Conservation (phyloP, 306 rosid species). For the Dryas drummondii region DNA sequence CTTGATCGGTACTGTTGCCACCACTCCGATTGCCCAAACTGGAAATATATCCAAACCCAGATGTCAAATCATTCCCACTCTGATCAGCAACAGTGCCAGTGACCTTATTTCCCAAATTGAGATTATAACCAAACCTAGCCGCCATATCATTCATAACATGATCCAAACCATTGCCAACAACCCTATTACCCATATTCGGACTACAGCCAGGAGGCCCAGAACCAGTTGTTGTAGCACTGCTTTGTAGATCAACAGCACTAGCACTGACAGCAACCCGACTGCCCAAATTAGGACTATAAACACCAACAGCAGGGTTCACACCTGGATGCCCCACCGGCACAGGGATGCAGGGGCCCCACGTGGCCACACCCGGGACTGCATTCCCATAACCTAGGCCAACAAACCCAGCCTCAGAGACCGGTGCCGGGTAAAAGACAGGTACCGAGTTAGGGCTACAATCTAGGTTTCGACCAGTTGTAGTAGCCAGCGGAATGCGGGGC, state of each 20-base stretch:
- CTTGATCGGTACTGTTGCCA: slow-evolving; percentile 43
- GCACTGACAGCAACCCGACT: slow-evolving; percentile 31
- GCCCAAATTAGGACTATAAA: slow-evolving; percentile 39
- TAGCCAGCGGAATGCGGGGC: slow-evolving; percentile 46
- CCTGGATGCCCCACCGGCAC: slow-evolving; percentile 39
- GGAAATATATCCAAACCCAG: slow-evolving; percentile 33
- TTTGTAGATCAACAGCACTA: slow-evolving; percentile 49
- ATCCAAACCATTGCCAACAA: slow-evolving; percentile 37
- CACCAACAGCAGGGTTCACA: slow-evolving; percentile 42
- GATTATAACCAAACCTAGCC: slow-evolving; percentile 29
- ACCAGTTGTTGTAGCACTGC: slow-evolving; percentile 23
- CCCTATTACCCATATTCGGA: slow-evolving; percentile 43
- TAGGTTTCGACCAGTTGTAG: slow-evolving; percentile 28
- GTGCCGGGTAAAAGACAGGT: slow-evolving; percentile 40
- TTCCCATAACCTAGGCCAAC: slow-evolving; percentile 64
- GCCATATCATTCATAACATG: slow-evolving; percentile 45
- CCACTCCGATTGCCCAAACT: slow-evolving; percentile 31
- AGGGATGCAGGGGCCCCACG: slow-evolving; percentile 58
- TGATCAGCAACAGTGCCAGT: slow-evolving; percentile 48
- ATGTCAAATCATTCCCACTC: slow-evolving; percentile 26
- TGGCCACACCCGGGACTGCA: slow-evolving; percentile 40
- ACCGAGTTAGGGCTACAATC: slow-evolving; percentile 39
- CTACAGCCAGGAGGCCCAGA: slow-evolving; percentile 27
- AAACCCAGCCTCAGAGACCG: slow-evolving; percentile 51
- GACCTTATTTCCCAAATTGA: slow-evolving; percentile 33